phyloP scores from a whole-genome alignment of 139 green algal species.

The Coelastrella sp. region DNA sequence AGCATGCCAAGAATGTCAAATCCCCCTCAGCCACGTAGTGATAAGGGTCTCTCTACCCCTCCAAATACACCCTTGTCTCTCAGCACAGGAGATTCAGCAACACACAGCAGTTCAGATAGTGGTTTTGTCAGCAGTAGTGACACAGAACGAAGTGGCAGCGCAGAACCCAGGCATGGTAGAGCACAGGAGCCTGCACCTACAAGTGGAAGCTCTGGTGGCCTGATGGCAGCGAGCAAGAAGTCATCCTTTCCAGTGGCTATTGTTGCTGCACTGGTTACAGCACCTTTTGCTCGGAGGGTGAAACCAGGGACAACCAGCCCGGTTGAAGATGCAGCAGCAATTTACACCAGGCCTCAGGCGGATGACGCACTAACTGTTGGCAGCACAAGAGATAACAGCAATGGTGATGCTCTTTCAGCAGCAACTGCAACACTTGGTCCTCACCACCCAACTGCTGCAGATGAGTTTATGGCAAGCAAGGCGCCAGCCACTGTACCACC shows the following conservation, averaged over 20 bases:
- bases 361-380: not conserved
- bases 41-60: not conserved
- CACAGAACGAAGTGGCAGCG: not conserved
- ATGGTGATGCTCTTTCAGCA: not conserved
- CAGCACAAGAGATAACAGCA: not conserved
- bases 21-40: not conserved
- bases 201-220: not conserved
- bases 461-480: not conserved
- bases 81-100: not conserved
- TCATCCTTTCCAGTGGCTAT: not conserved
- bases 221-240: not conserved
- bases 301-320: not conserved
- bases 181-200: not conserved
- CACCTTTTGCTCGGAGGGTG: not conserved
- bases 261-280: not conserved
- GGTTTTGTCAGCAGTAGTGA: not conserved
- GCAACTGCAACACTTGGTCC: not conserved
- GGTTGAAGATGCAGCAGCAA: not conserved
- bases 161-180: not conserved
- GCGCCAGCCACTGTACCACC: not conserved
- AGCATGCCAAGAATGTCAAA: not conserved
- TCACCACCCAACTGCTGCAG: not conserved
- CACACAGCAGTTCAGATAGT: not conserved
- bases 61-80: not conserved
- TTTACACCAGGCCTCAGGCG: not conserved